phyloP scores from a whole-genome alignment of 2,329 filamentous ascomycete species.

The Coniochaeta pulveracea region DNA sequence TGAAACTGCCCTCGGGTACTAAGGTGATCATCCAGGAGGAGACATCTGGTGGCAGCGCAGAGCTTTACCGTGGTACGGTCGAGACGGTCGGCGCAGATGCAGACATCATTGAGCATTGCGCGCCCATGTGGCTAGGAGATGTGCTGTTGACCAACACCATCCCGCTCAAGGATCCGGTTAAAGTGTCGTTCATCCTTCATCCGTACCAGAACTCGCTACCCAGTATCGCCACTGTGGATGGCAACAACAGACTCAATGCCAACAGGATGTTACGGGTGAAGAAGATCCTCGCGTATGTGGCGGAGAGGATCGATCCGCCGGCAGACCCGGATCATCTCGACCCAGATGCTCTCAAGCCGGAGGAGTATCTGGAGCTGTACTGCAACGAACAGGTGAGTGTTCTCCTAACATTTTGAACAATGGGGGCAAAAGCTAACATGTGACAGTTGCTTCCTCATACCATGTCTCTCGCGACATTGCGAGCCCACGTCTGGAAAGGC shows the following conservation, averaged over 20 bases:
- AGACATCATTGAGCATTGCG: constrained; percentile 74
- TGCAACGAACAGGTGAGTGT: constrained; percentile 76
- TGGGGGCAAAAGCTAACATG: constrained; percentile 4
- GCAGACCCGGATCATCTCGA: constrained; percentile 30
- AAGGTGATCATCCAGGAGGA: constrained; percentile 62
- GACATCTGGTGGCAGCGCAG: constrained; percentile 58
- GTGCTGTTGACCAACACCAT: constrained; percentile 73
- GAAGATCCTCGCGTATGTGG: constrained; percentile 87
- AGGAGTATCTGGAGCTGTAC: constrained; percentile 91
- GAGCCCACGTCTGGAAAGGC: constrained; percentile 87
- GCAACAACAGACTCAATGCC: constrained; percentile 85
- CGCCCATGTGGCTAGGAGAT: constrained; percentile 87
- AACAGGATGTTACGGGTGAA: constrained; percentile 93
- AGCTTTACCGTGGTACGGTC: constrained; percentile 85
- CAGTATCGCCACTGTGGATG: constrained; percentile 61
- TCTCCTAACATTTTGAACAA: neutral
- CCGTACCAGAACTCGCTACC: constrained; percentile 69
- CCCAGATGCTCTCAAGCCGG: constrained; percentile 56
- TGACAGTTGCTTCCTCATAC: constrained; percentile 56
- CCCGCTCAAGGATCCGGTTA: constrained; percentile 81
- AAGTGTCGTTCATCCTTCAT: constrained; percentile 87
- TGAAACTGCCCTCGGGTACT: constrained; percentile 58
- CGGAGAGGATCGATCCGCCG: constrained; percentile 72
- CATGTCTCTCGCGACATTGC: constrained; percentile 89
- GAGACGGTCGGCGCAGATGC: constrained; percentile 64